Evolutionary conservation across 176 grass and related monocot genomes (phyloP).

Genomic region (Pontederia paniculata): DNA sequence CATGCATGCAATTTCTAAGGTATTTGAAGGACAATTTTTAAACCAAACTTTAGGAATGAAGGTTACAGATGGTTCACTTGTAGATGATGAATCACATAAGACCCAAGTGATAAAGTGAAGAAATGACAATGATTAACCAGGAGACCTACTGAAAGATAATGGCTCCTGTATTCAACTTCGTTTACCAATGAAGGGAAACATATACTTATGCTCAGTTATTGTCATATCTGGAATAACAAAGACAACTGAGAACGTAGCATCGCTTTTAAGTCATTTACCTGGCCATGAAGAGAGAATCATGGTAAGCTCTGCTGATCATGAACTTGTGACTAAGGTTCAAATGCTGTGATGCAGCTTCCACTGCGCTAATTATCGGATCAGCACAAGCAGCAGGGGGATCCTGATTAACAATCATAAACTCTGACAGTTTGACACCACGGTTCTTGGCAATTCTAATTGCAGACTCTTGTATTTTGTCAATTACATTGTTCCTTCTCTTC

Average conservation of each 20-base stretch:
- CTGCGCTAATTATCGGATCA: constrained; percentile 52
- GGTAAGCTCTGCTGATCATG: constrained; percentile 98
- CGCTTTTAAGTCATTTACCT: constrained; percentile 33
- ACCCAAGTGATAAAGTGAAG: too few species aligned
- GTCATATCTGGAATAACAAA: neutral
- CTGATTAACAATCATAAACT: constrained; percentile 85
- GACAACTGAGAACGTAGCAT: neutral
- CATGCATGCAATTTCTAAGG: too few species aligned
- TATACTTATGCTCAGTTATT: too few species aligned
- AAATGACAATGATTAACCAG: too few species aligned
- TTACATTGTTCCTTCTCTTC: constrained; percentile 71
- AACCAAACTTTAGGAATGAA: too few species aligned
- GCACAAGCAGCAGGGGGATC: constrained; percentile 75
- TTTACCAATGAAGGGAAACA: too few species aligned
- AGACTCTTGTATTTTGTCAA: constrained; percentile 54
- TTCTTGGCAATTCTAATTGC: constrained; percentile 53
- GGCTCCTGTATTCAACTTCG: too few species aligned
- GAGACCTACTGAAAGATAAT: too few species aligned
- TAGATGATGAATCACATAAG: too few species aligned
- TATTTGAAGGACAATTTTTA: too few species aligned
- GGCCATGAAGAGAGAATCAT: constrained; percentile 97
- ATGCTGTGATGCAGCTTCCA: constrained; percentile 53
- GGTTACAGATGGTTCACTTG: too few species aligned
- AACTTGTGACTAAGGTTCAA: constrained; percentile 51
- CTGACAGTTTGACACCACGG: constrained; percentile 51